Evolutionary conservation across 2,329 filamentous ascomycete species (phyloP), one percentile per base, ranked within the genome.

Genomic region (Mollisiaceae sp.): DNA sequence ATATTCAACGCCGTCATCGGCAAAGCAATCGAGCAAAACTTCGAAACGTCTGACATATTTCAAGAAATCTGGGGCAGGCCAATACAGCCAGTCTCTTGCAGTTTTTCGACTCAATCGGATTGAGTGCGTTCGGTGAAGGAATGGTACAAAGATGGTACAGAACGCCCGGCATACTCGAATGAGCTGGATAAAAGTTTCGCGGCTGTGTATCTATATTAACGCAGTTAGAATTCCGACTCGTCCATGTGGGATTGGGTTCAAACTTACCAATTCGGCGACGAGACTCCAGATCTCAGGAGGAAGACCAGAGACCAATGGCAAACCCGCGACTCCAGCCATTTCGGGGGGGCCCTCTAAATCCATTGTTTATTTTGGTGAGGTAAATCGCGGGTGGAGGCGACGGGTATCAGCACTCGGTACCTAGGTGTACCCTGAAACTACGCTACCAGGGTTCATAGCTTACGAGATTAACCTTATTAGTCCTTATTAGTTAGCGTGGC

Each of bases 221-320:
- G 6, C 14, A 20, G 20, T 59, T 15, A 59, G 22, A 11, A 54
- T 12, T 11, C 6, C 22, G 22, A 54, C 8, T 54, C 18, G 9
- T 14, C 9, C 1, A 18, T 27, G 4, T 22, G 2, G 39, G 39
- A 11, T 47, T 22, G 20, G 57, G 4, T 27, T n/a, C 38, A 6
- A 18, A 59, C 56, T 24, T 45, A 45, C 57, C 20, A 35, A n/a
- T 14, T 50, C 57, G 18, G 35, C 57, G n/a, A 59, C 38, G 15
- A 59, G 41, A 50, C n/a, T 32, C 57, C 57, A 59, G 27, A 59
- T n/a, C 39, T 59, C 57, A 12, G 57, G 39, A 11, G 57, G 20
- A 9, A 59, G 50, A 18, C 24, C 24, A 18, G 50, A 54, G 9
- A 54, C 24, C 27, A 3, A 32, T 32, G 27, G 27, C 27, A 32